A percentile compares a stretch with the other conserved stretches of the same genome.
phyloP scores from a whole-genome alignment of 148 eudicot genomes.

The Mesembryanthemum crystallinum region DNA sequence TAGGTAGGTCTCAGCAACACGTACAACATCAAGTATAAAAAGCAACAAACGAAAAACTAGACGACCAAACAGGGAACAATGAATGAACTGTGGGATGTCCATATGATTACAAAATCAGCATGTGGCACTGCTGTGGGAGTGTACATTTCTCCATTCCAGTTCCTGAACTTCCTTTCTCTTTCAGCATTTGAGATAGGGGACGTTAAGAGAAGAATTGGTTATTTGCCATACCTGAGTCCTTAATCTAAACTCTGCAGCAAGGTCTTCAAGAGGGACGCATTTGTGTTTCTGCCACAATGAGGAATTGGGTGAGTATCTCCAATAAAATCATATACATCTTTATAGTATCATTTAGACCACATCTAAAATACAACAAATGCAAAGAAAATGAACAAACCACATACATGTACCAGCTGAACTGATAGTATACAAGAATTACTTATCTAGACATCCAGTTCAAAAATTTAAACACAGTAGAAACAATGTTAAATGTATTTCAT shows the following conservation, averaged over 20 bases:
- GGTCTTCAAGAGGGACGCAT: conserved; percentile 90
- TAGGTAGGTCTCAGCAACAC: conserved; percentile 10
- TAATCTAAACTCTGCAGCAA: conserved; percentile 94
- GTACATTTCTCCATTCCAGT: neutral
- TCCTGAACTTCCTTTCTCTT: neutral
- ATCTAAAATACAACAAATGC: neutral
- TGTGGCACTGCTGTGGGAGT: too few relatives aligned
- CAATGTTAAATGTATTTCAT: conserved; percentile 7
- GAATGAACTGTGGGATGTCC: neutral
- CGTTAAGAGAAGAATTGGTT: neutral
- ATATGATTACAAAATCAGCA: neutral
- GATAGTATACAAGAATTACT: neutral
- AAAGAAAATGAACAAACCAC: neutral
- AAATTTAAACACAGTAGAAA: neutral
- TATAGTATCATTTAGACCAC: neutral
- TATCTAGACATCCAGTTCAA: neutral
- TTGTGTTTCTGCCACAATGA: conserved; percentile 72
- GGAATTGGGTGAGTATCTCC: neutral
- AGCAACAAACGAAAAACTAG: neutral
- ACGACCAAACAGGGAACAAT: neutral
- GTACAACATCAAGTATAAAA: neutral
- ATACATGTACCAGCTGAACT: neutral
- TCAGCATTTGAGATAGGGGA: neutral
- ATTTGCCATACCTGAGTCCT: conserved; percentile 70
- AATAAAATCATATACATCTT: neutral